A percentile compares a stretch with the other conserved stretches of the same genome.
phyloP scores from a whole-genome alignment of 2,329 filamentous ascomycete species.

The Trichoderma sp. region DNA sequence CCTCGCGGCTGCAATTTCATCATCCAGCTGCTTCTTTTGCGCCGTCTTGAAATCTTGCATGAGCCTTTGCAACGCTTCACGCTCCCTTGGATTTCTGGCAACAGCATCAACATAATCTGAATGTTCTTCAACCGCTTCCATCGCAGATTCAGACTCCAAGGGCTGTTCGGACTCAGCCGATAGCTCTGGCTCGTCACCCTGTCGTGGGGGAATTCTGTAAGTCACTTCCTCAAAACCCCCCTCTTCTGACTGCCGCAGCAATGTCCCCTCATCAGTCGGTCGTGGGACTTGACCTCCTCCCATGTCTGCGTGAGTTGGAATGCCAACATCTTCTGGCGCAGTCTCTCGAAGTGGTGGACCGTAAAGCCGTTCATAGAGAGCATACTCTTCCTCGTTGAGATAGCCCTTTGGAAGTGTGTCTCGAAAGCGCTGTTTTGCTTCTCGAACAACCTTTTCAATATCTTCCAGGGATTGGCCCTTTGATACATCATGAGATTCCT shows the following conservation, averaged over 20 bases:
- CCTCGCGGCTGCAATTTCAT: conserved; percentile 29
- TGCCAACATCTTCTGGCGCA: conserved; percentile 61
- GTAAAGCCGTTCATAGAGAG: conserved; percentile 79
- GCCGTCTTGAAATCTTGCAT: conserved; percentile 61
- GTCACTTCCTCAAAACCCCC: conserved; percentile 67
- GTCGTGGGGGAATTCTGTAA: conserved; percentile 42
- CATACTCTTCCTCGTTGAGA: conserved; percentile 70
- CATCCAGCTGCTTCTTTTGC: conserved; percentile 40
- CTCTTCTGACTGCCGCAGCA: conserved; percentile 59
- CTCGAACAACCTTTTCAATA: conserved; percentile 67
- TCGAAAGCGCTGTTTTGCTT: conserved; percentile 75
- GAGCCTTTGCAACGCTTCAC: conserved; percentile 56
- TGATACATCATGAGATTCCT: conserved; percentile 28
- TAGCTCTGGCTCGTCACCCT: conserved; percentile 19
- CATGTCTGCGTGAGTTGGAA: conserved; percentile 48
- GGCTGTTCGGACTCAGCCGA: not conserved
- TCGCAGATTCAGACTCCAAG: conserved; percentile 31
- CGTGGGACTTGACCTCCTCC: conserved; percentile 31
- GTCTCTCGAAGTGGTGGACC: conserved; percentile 72
- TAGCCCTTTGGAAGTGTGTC: conserved; percentile 74
- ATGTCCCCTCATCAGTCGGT: conserved; percentile 44
- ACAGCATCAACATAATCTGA: conserved; percentile 52
- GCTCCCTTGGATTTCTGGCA: conserved; percentile 60
- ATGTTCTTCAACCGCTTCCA: conserved; percentile 36
- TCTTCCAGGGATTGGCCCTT: conserved; percentile 37